Evolutionary conservation across 192 early-diverging fungal species (phyloP).

Genomic region (Geranomyces michiganensis): DNA sequence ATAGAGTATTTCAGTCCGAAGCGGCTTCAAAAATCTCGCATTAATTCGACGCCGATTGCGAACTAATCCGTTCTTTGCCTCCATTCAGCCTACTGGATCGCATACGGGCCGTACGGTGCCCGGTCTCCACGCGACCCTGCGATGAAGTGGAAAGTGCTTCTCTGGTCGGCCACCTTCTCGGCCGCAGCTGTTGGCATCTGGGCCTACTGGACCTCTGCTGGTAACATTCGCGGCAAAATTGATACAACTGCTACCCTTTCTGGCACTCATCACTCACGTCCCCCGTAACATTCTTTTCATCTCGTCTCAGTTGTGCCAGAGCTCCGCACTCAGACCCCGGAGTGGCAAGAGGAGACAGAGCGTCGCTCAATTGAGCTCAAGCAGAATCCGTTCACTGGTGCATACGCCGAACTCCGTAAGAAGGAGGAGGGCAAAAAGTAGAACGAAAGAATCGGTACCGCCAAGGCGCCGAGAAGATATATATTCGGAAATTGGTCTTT

Average conservation of each 20-base stretch:
- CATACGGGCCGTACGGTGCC: slow-evolving; percentile 91
- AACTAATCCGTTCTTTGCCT: too few species aligned
- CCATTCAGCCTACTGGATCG: slow-evolving; percentile 82
- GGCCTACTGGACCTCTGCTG: slow-evolving; percentile 29
- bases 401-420: slow-evolving; percentile 44
- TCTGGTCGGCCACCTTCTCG: slow-evolving; percentile 54
- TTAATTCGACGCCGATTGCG: too few species aligned
- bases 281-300: background rate
- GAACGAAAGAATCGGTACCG: too few species aligned
- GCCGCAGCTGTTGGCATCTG: slow-evolving; percentile 63
- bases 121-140: slow-evolving; percentile 77
- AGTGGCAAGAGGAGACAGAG: slow-evolving; percentile 53
- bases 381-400: slow-evolving; percentile 53
- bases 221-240: slow-evolving; percentile 19
- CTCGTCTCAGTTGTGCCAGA: slow-evolving; percentile 41
- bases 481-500: too few species aligned
- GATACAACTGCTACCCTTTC: slow-evolving; percentile 31
- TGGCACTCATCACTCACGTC: slow-evolving; percentile 21
- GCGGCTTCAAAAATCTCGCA: slow-evolving; percentile 4
- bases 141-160: slow-evolving; percentile 63
- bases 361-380: slow-evolving; percentile 45
- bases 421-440: slow-evolving; percentile 21
- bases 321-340: slow-evolving; percentile 42
- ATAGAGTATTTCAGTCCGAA: background rate
- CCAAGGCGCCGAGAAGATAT: too few species aligned